Evolutionary conservation across 176 grass and related monocot species (phyloP).

Genomic region (Phoenix dactylifera): DNA sequence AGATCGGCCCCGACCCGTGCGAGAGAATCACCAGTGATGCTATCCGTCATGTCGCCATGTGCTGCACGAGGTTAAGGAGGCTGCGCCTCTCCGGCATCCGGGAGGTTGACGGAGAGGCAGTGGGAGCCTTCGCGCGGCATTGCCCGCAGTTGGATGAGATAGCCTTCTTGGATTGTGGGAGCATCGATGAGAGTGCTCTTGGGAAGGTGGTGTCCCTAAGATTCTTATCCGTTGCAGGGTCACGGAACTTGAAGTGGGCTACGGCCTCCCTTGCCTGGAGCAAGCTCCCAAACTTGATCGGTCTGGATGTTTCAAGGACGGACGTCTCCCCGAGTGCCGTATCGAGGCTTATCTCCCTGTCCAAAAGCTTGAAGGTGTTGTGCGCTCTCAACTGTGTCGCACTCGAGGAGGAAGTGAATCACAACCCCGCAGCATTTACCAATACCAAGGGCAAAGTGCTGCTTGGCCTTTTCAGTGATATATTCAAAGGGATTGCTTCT

Average conservation of each 20-base stretch:
- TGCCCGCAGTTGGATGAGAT: constrained; percentile 66
- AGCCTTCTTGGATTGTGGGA: constrained; percentile 75
- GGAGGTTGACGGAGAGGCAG: constrained; percentile 55
- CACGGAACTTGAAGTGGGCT: constrained; percentile 75
- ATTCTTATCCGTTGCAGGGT: constrained; percentile 77
- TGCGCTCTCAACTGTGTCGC: constrained; percentile 50
- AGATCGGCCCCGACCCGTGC: constrained; percentile 67
- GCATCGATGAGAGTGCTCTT: constrained; percentile 55
- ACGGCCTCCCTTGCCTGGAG: constrained; percentile 64
- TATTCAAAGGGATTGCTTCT: constrained; percentile 44
- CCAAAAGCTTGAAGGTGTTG: constrained; percentile 72
- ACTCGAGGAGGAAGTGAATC: constrained; percentile 58
- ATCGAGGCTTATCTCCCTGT: constrained; percentile 52
- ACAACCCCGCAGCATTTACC: constrained; percentile 50
- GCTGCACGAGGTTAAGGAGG: constrained; percentile 55
- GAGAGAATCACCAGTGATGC: constrained; percentile 73
- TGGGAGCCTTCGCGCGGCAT: constrained; percentile 58
- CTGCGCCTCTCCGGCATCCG: constrained; percentile 74
- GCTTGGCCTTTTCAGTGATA: constrained; percentile 47
- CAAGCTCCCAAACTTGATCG: constrained; percentile 65
- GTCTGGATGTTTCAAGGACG: constrained; percentile 71
- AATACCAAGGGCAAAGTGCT: constrained; percentile 80
- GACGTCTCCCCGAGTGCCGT: constrained; percentile 57
- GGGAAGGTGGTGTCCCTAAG: constrained; percentile 54
- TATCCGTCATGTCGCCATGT: constrained; percentile 79